Evolutionary conservation across 2,329 filamentous ascomycete genomes (phyloP).

Genomic region (Cladorrhinum sp.): DNA sequence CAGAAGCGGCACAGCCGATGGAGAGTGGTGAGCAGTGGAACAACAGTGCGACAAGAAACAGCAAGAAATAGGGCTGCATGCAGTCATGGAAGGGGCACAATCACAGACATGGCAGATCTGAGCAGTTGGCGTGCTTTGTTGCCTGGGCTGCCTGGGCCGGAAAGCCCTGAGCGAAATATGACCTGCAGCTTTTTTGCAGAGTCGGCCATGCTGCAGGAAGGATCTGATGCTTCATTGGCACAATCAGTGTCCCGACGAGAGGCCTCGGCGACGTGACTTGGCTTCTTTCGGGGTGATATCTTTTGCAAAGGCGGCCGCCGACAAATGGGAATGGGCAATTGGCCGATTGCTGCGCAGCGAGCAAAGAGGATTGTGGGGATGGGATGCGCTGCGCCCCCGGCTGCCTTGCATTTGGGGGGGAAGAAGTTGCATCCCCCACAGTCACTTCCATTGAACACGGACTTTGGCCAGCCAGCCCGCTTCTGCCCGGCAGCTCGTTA

Average conservation of each 20-base stretch:
- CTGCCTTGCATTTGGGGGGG: background rate
- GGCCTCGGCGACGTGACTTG: background rate
- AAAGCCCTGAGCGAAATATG: background rate
- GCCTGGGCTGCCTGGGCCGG: background rate
- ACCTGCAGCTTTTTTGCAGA: background rate
- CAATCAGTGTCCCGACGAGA: background rate
- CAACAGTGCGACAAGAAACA: background rate
- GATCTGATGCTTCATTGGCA: too few relatives aligned
- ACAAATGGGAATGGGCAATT: conserved; percentile 4
- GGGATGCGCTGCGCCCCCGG: background rate
- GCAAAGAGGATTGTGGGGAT: too few relatives aligned
- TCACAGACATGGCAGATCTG: background rate
- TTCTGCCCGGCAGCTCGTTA: background rate
- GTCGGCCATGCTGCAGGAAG: background rate
- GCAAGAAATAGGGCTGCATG: background rate
- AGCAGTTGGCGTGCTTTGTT: background rate
- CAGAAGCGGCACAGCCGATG: conserved; percentile 1
- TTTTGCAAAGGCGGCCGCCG: conserved; percentile 4
- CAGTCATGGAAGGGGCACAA: background rate
- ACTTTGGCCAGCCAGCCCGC: background rate
- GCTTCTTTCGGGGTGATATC: background rate
- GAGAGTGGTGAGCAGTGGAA: background rate
- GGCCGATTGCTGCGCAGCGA: background rate
- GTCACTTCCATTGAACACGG: background rate
- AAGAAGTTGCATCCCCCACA: background rate